Evolutionary conservation across 1,284 basidiomycete genomes (phyloP), one percentile per base, ranked within the genome.

Genomic region (Erythrobasidium hasegawianum): DNA sequence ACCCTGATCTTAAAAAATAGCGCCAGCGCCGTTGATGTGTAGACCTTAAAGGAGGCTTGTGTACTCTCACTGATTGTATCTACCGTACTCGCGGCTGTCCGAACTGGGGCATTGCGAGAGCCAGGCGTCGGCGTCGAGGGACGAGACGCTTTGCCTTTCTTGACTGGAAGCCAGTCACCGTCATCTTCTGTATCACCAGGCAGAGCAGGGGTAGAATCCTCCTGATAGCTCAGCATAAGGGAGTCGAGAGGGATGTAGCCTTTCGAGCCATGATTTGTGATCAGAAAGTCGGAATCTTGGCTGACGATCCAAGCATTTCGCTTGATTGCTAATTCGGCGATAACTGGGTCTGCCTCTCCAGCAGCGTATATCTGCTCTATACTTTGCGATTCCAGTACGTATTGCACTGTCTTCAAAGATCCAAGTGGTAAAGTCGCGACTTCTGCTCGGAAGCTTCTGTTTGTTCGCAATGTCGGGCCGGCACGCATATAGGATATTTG

Each of bases 241-340:
- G 53, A 55, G 33, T 65, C 62, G 18, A 65, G 54, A 38, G 62
- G 62, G 24, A 65, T 65, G 38, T 65, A 65, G 3, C 62, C 62
- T 29, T 50, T 58, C 33, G 53, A 57, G 13, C 62, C 62, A 41
- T 57, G 56, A 16, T 22, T 33, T 22, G 56, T 65, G 33, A 65
- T 33, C 41, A 58, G 57, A 38, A 65, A 65, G 38, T 65, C 62
- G 5, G 62, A 65, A 58, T 65, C 62, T 24, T 26, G 43, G 27
- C 55, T 57, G 7, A 58, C 18, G n/a, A 65, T 65, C n/a, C 47
- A 65, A 26, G 62, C 62, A 38, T 53, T 38, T 29, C 56, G 55
- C 27, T 53, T 33, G 16, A 58, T 65, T 5, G 62, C 62, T 2
- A 65, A 22, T 45, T 65, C 56, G n/a, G 62, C 62, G n/a, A 65